phyloP scores from a whole-genome alignment of 2,329 filamentous ascomycete genomes.

The Teratosphaeria pseudoeucalypti region DNA sequence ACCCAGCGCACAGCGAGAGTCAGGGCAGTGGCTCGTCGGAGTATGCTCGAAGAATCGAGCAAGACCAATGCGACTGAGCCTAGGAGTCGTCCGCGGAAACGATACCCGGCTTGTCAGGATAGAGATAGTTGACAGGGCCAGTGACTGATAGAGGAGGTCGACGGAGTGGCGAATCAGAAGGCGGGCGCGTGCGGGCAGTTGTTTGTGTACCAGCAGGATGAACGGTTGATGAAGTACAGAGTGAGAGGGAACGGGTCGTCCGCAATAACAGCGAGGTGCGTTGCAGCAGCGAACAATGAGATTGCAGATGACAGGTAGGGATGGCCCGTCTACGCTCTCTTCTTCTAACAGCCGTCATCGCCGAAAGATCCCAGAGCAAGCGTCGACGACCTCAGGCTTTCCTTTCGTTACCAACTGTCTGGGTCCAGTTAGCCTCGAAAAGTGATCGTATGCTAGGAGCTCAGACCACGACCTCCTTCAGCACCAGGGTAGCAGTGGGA shows the following conservation, averaged over 20 bases:
- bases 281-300: slow-evolving; percentile 13
- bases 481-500: slow-evolving; percentile 33
- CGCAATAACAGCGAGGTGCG: slow-evolving; percentile 10
- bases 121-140: not conserved
- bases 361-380: slow-evolving; percentile 19
- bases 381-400: slow-evolving; percentile 15
- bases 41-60: not conserved
- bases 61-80: not conserved
- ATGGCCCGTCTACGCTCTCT: slow-evolving; percentile 15
- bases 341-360: slow-evolving; percentile 20
- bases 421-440: slow-evolving; percentile 33
- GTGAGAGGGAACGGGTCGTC: not conserved
- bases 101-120: not conserved
- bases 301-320: slow-evolving; percentile 20
- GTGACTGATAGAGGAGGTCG: not conserved
- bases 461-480: slow-evolving; percentile 31
- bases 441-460: slow-evolving; percentile 32
- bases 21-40: not conserved
- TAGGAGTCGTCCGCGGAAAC: not conserved
- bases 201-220: slow-evolving; percentile 1
- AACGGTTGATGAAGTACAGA: slow-evolving; percentile 2
- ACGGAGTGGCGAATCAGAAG: not conserved
- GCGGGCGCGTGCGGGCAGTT: not conserved
- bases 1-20: not conserved
- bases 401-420: slow-evolving; percentile 27